phyloP scores from a whole-genome alignment of 768 basidiomycete genomes.

The Leucocoprinus sp. region DNA sequence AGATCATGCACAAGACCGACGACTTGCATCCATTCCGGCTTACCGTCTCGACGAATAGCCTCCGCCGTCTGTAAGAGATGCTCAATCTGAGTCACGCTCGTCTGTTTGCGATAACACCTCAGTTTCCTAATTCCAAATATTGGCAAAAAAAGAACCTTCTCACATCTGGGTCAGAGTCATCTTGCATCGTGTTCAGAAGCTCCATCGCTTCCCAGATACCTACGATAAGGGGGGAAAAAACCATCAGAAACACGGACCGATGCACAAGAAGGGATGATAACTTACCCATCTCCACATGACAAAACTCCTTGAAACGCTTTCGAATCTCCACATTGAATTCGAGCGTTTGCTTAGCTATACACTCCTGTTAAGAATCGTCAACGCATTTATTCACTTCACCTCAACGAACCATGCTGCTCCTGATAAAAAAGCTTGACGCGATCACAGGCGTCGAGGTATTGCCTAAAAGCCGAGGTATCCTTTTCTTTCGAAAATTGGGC shows the following conservation, averaged over 20 bases:
- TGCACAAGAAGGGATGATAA: background rate
- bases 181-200: conserved; percentile 77
- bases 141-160: conserved; percentile 15
- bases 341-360: conserved; percentile 76
- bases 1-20: conserved; percentile 87
- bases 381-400: too few relatives aligned
- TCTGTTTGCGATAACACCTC: conserved; percentile 35
- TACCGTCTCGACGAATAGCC: conserved; percentile 77
- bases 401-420: conserved; percentile 60
- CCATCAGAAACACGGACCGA: conserved; percentile 50
- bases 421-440: conserved; percentile 72
- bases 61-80: conserved; percentile 91
- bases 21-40: conserved; percentile 91
- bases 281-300: conserved; percentile 9
- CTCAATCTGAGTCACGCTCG: conserved; percentile 76
- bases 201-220: conserved; percentile 84
- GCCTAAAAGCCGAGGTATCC: conserved; percentile 61
- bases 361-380: background rate
- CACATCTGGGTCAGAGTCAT: conserved; percentile 89
- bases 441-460: conserved; percentile 70
- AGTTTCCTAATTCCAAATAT: conserved; percentile 3
- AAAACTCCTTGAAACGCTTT: background rate
- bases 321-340: conserved; percentile 77
- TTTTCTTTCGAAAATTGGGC: conserved; percentile 53
- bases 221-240: conserved; percentile 59